These are phyloP conservation scores for Apium graveolens DNA, from an alignment of 129 eudicot species.

Conservation along the genomic window DNA sequence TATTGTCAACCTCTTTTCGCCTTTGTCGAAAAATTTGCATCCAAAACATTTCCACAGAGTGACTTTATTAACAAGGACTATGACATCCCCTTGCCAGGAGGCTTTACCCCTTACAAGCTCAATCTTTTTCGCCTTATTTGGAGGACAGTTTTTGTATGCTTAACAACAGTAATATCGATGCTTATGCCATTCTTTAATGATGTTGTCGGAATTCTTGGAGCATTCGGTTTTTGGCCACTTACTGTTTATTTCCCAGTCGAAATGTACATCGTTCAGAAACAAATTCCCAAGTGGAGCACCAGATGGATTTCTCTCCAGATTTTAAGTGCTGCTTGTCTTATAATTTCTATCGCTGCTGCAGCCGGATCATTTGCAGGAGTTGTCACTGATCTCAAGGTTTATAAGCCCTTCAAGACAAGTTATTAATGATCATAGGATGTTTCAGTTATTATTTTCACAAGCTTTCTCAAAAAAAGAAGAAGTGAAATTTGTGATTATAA, in stretches of 20 bases:
- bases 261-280: conserved; percentile 85
- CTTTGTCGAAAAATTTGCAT: conserved; percentile 58
- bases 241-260: conserved; percentile 93
- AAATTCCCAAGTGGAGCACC: conserved; percentile 82
- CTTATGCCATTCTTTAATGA: conserved; percentile 91
- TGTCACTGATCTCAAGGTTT: conserved; percentile 60
- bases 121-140: conserved; percentile 71
- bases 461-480: not conserved
- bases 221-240: conserved; percentile 93
- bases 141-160: conserved; percentile 69
- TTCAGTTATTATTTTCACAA: not conserved
- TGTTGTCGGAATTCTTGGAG: conserved; percentile 88
- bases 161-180: conserved; percentile 74
- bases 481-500: conserved; percentile 12
- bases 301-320: conserved; percentile 74
- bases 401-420: conserved; percentile 59
- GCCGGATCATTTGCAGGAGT: conserved; percentile 91
- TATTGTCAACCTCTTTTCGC: conserved; percentile 94
- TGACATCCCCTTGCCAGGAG: conserved; percentile 59
- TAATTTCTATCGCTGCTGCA: conserved; percentile 70
- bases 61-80: conserved; percentile 47
- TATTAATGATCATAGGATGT: conserved; percentile 20
- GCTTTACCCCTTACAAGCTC: conserved; percentile 49
- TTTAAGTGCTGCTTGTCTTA: conserved; percentile 61
- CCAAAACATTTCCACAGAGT: conserved; percentile 50